A percentile compares a stretch with the other conserved stretches of the same genome.
These are phyloP conservation scores for Auriscalpium microsporum DNA, from an alignment of 768 basidiomycete genomes.

Conservation along the genomic window DNA sequence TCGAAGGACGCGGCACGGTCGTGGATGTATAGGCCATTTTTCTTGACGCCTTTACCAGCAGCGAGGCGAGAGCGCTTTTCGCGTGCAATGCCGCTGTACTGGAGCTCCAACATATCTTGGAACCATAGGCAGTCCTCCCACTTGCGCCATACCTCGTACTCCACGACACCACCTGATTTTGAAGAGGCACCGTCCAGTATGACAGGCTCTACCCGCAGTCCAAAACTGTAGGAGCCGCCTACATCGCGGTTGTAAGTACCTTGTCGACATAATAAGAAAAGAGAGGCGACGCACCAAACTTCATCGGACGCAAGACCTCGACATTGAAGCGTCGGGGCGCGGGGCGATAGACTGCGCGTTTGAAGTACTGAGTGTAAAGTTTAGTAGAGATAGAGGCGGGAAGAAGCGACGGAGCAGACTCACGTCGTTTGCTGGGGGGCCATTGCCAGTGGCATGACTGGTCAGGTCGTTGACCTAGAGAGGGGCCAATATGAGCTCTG, in stretches of 20 bases:
- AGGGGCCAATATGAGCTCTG: not conserved
- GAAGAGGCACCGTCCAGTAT: constrained; percentile 7
- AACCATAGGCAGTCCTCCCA: constrained; percentile 83
- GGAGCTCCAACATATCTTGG: constrained; percentile 58
- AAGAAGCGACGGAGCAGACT: not conserved
- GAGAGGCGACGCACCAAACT: constrained; percentile 12
- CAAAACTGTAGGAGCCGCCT: constrained; percentile 17
- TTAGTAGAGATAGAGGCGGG: not conserved
- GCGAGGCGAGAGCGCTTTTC: constrained; percentile 59
- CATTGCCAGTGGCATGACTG: not conserved
- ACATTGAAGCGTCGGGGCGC: constrained; percentile 7
- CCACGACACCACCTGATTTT: constrained; percentile 25
- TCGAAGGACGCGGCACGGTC: constrained; percentile 79
- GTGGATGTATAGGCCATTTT: constrained; percentile 57
- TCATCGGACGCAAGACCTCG: constrained; percentile 8
- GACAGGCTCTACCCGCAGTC: constrained; percentile 19
- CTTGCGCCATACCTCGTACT: constrained; percentile 69
- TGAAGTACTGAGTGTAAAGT: constrained; percentile 18
- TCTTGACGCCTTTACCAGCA: constrained; percentile 71
- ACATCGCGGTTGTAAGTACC: not conserved
- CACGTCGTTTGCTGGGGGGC: constrained; percentile 4
- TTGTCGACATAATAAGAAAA: not conserved
- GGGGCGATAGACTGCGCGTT: constrained; percentile 9
- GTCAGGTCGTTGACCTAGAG: not conserved
- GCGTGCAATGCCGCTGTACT: constrained; percentile 54